A percentile compares a stretch with the other conserved stretches of the same genome.
These are phyloP conservation scores for Gossypium davidsonii DNA, from an alignment of 441 rosid species.

Conservation along the genomic window DNA sequence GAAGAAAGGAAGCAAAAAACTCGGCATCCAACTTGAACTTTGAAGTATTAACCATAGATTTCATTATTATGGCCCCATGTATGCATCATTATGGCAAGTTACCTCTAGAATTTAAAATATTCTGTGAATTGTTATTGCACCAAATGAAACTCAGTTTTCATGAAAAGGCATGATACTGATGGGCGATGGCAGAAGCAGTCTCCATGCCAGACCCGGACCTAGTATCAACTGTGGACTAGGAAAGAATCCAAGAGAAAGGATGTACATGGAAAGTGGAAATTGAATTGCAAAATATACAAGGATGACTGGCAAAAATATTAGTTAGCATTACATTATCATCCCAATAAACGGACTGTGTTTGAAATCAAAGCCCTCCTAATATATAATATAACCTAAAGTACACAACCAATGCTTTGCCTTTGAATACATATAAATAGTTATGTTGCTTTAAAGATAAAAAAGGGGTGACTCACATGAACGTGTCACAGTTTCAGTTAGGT, in stretches of 20 bases:
- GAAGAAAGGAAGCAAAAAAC: neutral
- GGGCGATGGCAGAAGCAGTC: neutral
- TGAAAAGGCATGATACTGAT: neutral
- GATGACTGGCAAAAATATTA: neutral
- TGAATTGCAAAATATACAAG: neutral
- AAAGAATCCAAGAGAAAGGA: neutral
- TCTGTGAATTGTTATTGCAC: neutral
- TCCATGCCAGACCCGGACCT: neutral
- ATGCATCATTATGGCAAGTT: neutral
- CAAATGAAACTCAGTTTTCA: neutral
- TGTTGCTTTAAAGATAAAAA: neutral
- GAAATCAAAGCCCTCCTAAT: constrained; percentile 1
- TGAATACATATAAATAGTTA: constrained; percentile 1
- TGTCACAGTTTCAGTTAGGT: neutral
- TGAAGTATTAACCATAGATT: neutral
- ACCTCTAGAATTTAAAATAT: neutral
- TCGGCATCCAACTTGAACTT: neutral
- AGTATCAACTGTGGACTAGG: neutral
- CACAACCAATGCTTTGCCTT: neutral
- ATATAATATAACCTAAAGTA: neutral
- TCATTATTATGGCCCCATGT: no score
- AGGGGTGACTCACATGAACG: neutral
- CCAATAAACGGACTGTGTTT: neutral
- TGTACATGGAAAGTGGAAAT: neutral
- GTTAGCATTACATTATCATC: neutral